These are phyloP conservation scores for Phytomonas sp. DNA, from an alignment of 208 protist species.

Conservation along the genomic window DNA sequence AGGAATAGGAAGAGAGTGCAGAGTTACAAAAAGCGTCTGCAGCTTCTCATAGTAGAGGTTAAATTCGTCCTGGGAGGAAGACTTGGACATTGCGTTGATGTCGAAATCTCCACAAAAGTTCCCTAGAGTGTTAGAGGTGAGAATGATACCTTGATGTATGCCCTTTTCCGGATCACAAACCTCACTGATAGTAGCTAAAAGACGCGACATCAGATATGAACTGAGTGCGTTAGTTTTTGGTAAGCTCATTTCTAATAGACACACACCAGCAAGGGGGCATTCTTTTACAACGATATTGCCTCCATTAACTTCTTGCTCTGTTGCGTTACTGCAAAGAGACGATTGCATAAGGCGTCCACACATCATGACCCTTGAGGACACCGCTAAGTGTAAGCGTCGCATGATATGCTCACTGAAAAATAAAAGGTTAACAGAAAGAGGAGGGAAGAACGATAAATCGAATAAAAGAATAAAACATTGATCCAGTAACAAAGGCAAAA, in stretches of 20 bases:
- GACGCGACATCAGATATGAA: conserved; percentile 23
- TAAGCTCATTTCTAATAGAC: background rate
- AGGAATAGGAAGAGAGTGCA: conserved; percentile 62
- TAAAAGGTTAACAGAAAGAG: background rate
- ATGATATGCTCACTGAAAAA: background rate
- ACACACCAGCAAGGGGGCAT: background rate
- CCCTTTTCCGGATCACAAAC: conserved; percentile 49
- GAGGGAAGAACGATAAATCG: background rate
- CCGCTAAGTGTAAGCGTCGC: background rate
- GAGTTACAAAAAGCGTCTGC: conserved; percentile 60
- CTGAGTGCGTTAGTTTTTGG: conserved; percentile 34
- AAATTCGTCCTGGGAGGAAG: conserved; percentile 30
- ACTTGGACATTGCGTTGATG: conserved; percentile 26
- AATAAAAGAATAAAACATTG: background rate
- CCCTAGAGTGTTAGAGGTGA: conserved; percentile 40
- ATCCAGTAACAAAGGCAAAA: background rate
- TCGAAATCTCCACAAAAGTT: conserved; percentile 65
- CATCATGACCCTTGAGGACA: background rate
- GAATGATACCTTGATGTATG: conserved; percentile 38
- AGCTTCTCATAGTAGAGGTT: conserved; percentile 53
- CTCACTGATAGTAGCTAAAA: conserved; percentile 35
- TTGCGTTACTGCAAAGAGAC: background rate
- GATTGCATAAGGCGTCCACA: background rate
- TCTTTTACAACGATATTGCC: background rate
- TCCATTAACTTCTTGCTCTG: background rate